Percentiles rank a stretch among this genome's conserved stretches.
Conservation (phyloP, 305 asterid species). For the Lippia alba region DNA sequence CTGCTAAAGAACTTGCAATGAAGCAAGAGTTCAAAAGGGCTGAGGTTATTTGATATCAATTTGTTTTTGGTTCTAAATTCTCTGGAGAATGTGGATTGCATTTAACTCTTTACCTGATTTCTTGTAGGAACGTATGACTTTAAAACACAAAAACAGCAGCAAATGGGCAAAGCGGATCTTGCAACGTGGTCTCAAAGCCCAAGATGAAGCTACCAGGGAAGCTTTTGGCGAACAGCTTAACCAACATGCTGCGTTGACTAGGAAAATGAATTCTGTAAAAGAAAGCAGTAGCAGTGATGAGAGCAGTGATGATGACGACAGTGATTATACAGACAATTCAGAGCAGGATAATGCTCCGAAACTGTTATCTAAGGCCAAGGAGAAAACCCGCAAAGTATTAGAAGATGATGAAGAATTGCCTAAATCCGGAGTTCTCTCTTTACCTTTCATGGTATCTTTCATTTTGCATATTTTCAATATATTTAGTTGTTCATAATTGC, state of each 20-base stretch:
- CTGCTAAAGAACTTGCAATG: conserved; percentile 80
- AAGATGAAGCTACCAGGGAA: conserved; percentile 86
- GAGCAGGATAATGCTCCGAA: conserved; percentile 56
- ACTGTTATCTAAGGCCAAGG: conserved; percentile 69
- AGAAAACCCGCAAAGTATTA: conserved; percentile 64
- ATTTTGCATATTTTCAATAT: conserved; percentile 29
- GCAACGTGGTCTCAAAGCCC: conserved; percentile 74
- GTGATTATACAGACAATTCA: conserved; percentile 60
- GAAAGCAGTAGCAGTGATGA: conserved; percentile 77
- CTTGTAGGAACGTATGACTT: conserved; percentile 82
- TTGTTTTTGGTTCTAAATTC: conserved; percentile 1
- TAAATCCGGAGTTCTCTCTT: conserved; percentile 75
- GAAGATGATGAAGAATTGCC: conserved; percentile 79
- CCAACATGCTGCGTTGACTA: conserved; percentile 76
- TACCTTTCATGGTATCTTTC: conserved; percentile 88
- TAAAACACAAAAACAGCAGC: conserved; percentile 82
- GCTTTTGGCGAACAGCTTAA: conserved; percentile 85
- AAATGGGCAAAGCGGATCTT: conserved; percentile 86
- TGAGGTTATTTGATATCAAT: conserved; percentile 54
- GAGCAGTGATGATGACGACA: conserved; percentile 70
- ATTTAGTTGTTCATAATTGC: not conserved
- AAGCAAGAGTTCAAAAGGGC: conserved; percentile 84
- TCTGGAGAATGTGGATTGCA: conserved; percentile 9
- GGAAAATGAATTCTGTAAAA: conserved; percentile 80
- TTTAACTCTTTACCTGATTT: conserved; percentile 25